These are phyloP conservation scores for Ulmus americana DNA, from an alignment of 331 rosid species.

Conservation along the genomic window DNA sequence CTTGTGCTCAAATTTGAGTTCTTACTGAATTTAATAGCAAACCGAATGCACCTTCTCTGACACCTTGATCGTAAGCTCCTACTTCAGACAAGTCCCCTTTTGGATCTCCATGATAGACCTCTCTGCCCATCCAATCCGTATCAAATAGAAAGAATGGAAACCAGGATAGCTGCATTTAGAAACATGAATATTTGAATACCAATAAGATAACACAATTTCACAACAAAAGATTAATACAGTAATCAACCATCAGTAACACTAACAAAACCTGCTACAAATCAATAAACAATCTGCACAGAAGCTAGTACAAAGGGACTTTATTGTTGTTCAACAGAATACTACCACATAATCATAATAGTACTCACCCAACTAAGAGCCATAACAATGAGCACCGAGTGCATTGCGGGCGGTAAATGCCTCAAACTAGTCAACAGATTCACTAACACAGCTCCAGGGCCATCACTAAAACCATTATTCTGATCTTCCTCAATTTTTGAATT, in stretches of 20 bases:
- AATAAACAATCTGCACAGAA: neutral
- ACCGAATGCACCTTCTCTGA: slow-evolving; percentile 99
- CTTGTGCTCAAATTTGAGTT: slow-evolving; percentile 47
- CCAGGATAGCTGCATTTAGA: slow-evolving; percentile 75
- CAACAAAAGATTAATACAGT: slow-evolving; percentile 5
- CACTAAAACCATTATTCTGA: slow-evolving; percentile 43
- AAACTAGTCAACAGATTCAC: slow-evolving; percentile 88
- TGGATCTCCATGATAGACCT: slow-evolving; percentile 97
- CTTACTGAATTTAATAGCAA: slow-evolving; percentile 99
- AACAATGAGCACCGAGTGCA: slow-evolving; percentile 93
- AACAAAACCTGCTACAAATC: slow-evolving; percentile 2
- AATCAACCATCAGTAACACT: slow-evolving; percentile 1
- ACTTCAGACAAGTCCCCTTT: slow-evolving; percentile 58
- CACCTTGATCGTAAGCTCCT: slow-evolving; percentile 70
- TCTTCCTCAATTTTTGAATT: slow-evolving; percentile 43
- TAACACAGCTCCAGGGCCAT: slow-evolving; percentile 89
- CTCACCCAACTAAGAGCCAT: slow-evolving; percentile 98
- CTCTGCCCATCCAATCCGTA: slow-evolving; percentile 99
- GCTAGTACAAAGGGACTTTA: slow-evolving; percentile 6
- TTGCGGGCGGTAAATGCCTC: slow-evolving; percentile 94
- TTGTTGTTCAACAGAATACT: slow-evolving; percentile 5
- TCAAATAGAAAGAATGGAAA: slow-evolving; percentile 95
- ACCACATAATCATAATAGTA: slow-evolving; percentile 16
- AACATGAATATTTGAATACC: slow-evolving; percentile 6
- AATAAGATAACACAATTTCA: slow-evolving; percentile 13